Base-by-base conservation (phyloP, 805 yeast species). In the Kodamaea sagamina region DNA sequence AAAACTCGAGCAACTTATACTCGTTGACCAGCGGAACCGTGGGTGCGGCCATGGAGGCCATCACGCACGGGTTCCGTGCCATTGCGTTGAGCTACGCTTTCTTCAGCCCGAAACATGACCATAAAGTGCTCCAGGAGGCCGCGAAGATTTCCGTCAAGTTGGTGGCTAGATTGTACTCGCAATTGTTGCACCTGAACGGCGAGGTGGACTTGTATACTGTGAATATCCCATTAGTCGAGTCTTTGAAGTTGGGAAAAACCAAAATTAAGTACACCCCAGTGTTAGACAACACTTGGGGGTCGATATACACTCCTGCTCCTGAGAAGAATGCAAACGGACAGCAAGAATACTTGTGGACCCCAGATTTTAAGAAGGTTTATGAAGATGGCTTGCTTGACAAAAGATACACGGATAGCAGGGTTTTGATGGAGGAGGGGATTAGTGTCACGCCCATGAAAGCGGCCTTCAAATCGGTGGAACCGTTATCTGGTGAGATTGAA, bases 31-130 rank as follows among this genome's bases (percentile, higher is more conserved):
- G 95, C 52, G 99, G 99, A 10, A 93, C 99, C 2, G 84, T 93
- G 12, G 99, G 99, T 18, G 98, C 96, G 3, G 93, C 97, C 1
- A 78, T 90, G 89, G 99, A 93, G 66, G 95, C 90, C 1, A 86
- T 85, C 2, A 78, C 90, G 32, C 79, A 75, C 43, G 84, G 82
- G 0, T 78, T 81, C 22, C 82, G 74, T 51, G 70, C 96, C 4
- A 74, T 93, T 49, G 97, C 96, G 1, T 55, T 93, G 25, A 86
- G 95, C 27, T 92, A 81, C 72, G 93, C 95, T n/a, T 93, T 84
- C 58, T 79, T 75, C 42, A 62, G 69, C 19, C 65, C 75, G 36
- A 62, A 68, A 13, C 82, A 82, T 46, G 72, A 76, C 44, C 67
- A 71, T 29, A 63, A 65, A 12, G 64, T 78, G 7, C 59, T 89